Conservation (phyloP, 2,329 filamentous ascomycete species). For the Emergomyces orientalis region DNA sequence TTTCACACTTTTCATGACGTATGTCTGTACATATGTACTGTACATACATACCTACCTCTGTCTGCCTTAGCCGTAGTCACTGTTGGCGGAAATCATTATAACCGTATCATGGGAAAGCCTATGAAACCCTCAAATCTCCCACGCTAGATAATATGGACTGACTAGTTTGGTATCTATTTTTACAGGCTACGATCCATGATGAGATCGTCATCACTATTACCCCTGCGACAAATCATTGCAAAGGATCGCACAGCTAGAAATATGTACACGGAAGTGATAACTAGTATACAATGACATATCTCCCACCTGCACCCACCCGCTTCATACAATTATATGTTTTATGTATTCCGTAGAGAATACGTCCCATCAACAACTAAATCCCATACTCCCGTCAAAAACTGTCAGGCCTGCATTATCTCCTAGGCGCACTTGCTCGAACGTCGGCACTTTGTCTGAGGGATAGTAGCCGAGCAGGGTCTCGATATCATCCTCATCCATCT, state of each 20-base stretch:
- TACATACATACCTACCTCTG: background rate
- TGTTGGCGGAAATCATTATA: background rate
- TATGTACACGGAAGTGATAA: background rate
- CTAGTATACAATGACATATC: background rate
- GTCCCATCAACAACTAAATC: slow-evolving; percentile 16
- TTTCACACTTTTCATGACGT: background rate
- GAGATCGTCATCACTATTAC: background rate
- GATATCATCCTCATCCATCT: slow-evolving; percentile 69
- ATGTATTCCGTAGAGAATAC: background rate
- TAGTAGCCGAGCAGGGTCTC: slow-evolving; percentile 64
- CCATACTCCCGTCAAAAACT: slow-evolving; percentile 23
- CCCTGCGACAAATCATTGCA: background rate
- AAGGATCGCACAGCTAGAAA: background rate
- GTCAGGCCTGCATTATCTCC: slow-evolving; percentile 11
- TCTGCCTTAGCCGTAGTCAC: background rate
- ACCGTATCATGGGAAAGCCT: background rate
- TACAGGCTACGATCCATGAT: background rate
- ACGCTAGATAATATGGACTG: background rate
- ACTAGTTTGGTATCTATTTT: background rate
- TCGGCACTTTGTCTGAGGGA: slow-evolving; percentile 19
- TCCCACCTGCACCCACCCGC: background rate
- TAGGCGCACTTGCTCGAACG: slow-evolving; percentile 16
- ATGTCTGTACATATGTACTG: background rate
- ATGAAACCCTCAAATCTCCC: background rate
- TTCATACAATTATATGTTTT: background rate